Base-by-base conservation (phyloP, 2,329 filamentous ascomycete species). In the Juglanconis juglandina region DNA sequence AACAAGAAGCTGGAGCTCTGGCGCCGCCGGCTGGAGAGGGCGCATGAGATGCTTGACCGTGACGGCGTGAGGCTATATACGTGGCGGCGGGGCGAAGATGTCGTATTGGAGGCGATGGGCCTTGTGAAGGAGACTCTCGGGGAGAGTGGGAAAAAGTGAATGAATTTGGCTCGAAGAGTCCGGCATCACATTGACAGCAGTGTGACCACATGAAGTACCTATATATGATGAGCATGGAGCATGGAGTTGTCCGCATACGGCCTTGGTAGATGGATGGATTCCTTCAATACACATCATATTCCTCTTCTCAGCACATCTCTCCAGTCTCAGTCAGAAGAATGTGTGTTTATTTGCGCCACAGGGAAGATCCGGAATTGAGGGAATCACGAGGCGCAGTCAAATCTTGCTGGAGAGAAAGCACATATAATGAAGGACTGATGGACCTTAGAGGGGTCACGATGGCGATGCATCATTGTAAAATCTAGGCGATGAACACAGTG, bases 1-100 rank as follows among this genome's bases (percentile, higher is more conserved):
- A 91, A 85, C 71, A 91, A 89, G 75, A 88, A 90, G 65, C 78
- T 92, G 58, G 87, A 88, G 62, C 69, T 92, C 52, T 95, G 90
- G 91, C 79, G 81, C 63, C 81, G 87, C 59, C 77, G 91, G 46
- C 84, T 90, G 76, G 81, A 81, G 47, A 77, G 84, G 49, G 90
- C 90, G 3, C 85, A 89, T 64, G 77, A 79, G 47, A 73, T 77
- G 44, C 78, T 94, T 9, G 83, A 84, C n/a, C 76, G 78, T 5
- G 77, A 86, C 44, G 88, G 88, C 4, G 88, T 95, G 1, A 76
- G 81, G 65, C 70, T 95, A 41, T 85, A 89, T 64, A 91, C 83
- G 24, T 95, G 91, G 91, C 80, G 88, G 47, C 82, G 81, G 10
- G 91, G 91, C 0, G 78, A 80, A 34, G 91, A 95, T 75, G 88